These are phyloP conservation scores for Macrophomina pseudophaseolina DNA, from an alignment of 2,329 filamentous ascomycete genomes.

Conservation along the genomic window DNA sequence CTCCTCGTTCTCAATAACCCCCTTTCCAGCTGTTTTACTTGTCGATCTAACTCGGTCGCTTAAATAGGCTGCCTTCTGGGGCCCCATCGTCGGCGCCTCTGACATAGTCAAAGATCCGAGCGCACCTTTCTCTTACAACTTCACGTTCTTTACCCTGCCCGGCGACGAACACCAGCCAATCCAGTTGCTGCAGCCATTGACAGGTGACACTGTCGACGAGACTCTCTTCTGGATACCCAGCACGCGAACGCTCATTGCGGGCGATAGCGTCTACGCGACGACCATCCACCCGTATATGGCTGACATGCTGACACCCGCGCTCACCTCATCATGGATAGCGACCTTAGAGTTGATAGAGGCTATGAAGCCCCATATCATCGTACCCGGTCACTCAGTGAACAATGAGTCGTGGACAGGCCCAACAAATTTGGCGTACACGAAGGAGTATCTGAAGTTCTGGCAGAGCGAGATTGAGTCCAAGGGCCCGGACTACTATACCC, in stretches of 20 bases:
- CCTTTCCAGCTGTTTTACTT: no score
- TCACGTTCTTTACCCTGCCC: not conserved
- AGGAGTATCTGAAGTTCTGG: not conserved
- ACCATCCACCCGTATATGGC: not conserved
- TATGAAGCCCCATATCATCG: not conserved
- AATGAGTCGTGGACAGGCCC: not conserved
- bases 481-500: not conserved
- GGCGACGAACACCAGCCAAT: not conserved
- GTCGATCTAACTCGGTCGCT: no score
- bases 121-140: not conserved
- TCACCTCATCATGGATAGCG: not conserved
- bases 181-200: not conserved
- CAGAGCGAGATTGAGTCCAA: not conserved
- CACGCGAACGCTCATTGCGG: not conserved
- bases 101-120: not conserved
- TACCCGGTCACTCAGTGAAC: not conserved
- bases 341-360: not conserved
- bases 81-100: not conserved
- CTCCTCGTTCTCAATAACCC: no score
- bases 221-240: not conserved
- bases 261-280: not conserved
- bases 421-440: not conserved
- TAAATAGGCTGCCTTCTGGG: no score
- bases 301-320: not conserved
- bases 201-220: not conserved